Percentiles rank a stretch among this genome's conserved stretches.
Conservation (phyloP, 2,329 filamentous ascomycete genomes). For the Neodidymelliopsis sp. region DNA sequence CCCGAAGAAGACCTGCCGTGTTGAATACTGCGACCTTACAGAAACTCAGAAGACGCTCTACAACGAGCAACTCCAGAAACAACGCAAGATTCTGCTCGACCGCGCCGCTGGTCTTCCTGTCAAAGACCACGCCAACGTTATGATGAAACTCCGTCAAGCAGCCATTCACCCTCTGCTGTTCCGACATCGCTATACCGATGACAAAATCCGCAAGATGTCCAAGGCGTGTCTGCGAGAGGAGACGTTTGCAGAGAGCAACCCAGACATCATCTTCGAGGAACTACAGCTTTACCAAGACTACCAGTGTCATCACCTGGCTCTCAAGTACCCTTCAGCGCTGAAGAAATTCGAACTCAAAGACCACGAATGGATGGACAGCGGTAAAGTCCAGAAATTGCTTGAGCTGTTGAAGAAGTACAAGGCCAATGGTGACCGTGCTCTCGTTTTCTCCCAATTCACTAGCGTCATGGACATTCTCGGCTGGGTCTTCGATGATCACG, state of each 20-base stretch:
- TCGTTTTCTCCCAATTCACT: slow-evolving; percentile 94
- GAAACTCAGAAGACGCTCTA: slow-evolving; percentile 77
- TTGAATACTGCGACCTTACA: slow-evolving; percentile 84
- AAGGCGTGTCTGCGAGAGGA: slow-evolving; percentile 77
- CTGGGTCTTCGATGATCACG: slow-evolving; percentile 76
- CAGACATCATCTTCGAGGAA: slow-evolving; percentile 62
- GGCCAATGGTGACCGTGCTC: slow-evolving; percentile 80
- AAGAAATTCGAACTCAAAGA: slow-evolving; percentile 65
- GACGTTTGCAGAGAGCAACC: slow-evolving; percentile 58
- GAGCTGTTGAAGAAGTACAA: slow-evolving; percentile 77
- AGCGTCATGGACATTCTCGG: slow-evolving; percentile 90
- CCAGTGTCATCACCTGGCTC: slow-evolving; percentile 66
- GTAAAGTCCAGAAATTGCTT: slow-evolving; percentile 84
- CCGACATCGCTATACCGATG: slow-evolving; percentile 79
- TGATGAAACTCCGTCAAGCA: slow-evolving; percentile 92
- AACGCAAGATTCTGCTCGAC: slow-evolving; percentile 66
- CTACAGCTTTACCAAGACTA: slow-evolving; percentile 66
- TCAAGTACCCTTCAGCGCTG: slow-evolving; percentile 60
- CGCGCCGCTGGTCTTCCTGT: slow-evolving; percentile 63
- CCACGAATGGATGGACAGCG: slow-evolving; percentile 74
- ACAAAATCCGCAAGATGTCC: slow-evolving; percentile 77
- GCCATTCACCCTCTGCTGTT: slow-evolving; percentile 92
- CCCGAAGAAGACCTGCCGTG: slow-evolving; percentile 77
- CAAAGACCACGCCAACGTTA: slow-evolving; percentile 61
- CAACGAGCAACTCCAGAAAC: slow-evolving; percentile 69